Evolutionary conservation across 2,329 filamentous ascomycete species (phyloP), one percentile per base, ranked within the genome.

Genomic region (Pseudogymnoascus sp.): DNA sequence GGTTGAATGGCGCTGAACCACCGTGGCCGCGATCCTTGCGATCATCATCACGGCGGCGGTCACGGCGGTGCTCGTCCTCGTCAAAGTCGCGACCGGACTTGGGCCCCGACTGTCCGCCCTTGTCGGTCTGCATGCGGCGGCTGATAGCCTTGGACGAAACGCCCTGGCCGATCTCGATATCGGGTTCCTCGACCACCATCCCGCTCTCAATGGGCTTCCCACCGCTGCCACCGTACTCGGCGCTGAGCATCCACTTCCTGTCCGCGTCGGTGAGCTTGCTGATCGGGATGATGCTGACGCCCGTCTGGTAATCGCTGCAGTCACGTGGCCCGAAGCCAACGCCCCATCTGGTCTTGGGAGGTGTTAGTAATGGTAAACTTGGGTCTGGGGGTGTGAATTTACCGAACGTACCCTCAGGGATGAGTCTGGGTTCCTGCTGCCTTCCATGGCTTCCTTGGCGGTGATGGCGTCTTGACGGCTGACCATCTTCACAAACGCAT

Each of bases 401-500:
- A 73, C 54, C 26, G 47, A 63, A 69, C 70, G 47, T 70, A 73
- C 71, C 62, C 64, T 69, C 31, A 69, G 63, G 45, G 68, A 67
- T 39, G 89, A 83, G 61, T 91, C 88, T 4, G 87, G 82, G 65
- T 86, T 83, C 67, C 89, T 86, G 66, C 86, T 85, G 62, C 86
- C 86, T 74, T 97, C 93, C 86, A 97, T 96, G 61, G 87, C 90
- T 39, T 89, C 85, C 74, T 96, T 96, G 61, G 95, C 95, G 66
- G 75, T 80, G 65, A 96, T 83, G 12, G 95, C 93, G 75, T 96
- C 91, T 66, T 86, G 83, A 39, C 96, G 91, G 67, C 86, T 95
- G 69, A 95, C 84, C 95, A 99, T 99, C 78, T 99, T 99, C 72
- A 99, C 93, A 74, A 99, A 99, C 5, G 95, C 95, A 76, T 99